phyloP scores from a whole-genome alignment of 768 basidiomycete genomes.

The Cubamyces sp. region DNA sequence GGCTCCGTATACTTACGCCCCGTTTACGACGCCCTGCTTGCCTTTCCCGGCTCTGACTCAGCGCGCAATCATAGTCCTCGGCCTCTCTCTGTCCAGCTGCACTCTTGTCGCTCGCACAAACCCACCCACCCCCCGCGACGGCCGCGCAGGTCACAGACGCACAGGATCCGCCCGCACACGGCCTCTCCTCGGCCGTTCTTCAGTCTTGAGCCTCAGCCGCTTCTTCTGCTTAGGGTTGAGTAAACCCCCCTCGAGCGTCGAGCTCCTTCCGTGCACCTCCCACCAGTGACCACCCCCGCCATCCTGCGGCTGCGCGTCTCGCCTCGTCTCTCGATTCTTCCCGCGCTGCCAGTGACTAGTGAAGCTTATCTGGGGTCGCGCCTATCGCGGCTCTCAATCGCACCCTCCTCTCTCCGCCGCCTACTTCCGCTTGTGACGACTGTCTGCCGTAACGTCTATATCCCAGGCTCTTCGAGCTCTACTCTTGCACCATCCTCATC shows the following conservation, averaged over 20 bases:
- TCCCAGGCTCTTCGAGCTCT: neutral
- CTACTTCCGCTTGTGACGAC: neutral
- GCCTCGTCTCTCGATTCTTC: too few relatives aligned
- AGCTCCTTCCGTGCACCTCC: neutral
- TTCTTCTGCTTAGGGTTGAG: neutral
- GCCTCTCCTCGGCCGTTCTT: constrained; percentile 6
- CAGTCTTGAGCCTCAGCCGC: neutral
- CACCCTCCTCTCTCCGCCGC: neutral
- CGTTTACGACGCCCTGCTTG: neutral
- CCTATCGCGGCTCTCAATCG: too few relatives aligned
- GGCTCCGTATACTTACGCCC: neutral
- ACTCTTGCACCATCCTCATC: neutral
- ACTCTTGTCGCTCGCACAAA: too few relatives aligned
- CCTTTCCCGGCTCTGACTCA: too few relatives aligned
- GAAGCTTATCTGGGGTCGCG: too few relatives aligned
- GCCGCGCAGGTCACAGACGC: constrained; percentile 15
- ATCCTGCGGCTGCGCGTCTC: too few relatives aligned
- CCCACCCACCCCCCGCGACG: neutral
- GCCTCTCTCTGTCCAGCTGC: too few relatives aligned
- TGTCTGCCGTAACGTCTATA: neutral
- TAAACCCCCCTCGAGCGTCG: neutral
- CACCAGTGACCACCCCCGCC: neutral
- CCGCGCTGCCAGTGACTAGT: too few relatives aligned
- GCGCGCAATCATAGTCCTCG: too few relatives aligned
- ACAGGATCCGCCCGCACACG: constrained; percentile 23